A percentile compares a stretch with the other conserved stretches of the same genome.
phyloP scores from a whole-genome alignment of 2,329 filamentous ascomycete species.

The Hypoxylon sp. region DNA sequence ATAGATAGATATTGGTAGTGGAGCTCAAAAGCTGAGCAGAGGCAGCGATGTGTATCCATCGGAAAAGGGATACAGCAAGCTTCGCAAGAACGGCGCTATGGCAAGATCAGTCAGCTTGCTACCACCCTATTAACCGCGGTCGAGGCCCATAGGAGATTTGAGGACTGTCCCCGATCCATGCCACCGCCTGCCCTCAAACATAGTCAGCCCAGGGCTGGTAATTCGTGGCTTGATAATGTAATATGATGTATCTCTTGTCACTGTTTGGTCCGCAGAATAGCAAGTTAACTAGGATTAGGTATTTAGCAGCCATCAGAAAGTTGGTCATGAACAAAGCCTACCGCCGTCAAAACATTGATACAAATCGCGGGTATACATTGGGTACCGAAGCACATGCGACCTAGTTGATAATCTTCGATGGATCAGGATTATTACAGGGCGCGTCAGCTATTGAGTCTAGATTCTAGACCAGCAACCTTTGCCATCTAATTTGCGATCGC shows the following conservation, averaged over 20 bases:
- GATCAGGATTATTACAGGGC: not conserved
- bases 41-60: slow-evolving; percentile 16
- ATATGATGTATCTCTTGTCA: not conserved
- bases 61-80: slow-evolving; percentile 20
- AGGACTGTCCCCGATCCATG: slow-evolving; percentile 2
- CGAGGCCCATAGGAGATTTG: slow-evolving; percentile 18
- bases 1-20: slow-evolving; percentile 26
- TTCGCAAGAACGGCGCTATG: slow-evolving; percentile 23
- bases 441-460: not conserved
- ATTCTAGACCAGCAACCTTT: not conserved
- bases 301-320: not conserved
- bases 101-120: slow-evolving; percentile 34
- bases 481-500: not conserved
- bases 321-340: slow-evolving; percentile 1
- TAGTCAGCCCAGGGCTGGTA: not conserved
- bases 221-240: not conserved
- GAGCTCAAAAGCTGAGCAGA: slow-evolving; percentile 19
- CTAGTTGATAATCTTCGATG: not conserved
- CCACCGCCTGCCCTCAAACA: not conserved
- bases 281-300: not conserved
- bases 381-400: slow-evolving; percentile 7
- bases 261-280: not conserved
- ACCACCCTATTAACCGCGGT: slow-evolving; percentile 30
- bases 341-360: not conserved
- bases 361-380: slow-evolving; percentile 5